Conservation (phyloP, 805 yeast genomes). For the Alloascoidea africana region DNA sequence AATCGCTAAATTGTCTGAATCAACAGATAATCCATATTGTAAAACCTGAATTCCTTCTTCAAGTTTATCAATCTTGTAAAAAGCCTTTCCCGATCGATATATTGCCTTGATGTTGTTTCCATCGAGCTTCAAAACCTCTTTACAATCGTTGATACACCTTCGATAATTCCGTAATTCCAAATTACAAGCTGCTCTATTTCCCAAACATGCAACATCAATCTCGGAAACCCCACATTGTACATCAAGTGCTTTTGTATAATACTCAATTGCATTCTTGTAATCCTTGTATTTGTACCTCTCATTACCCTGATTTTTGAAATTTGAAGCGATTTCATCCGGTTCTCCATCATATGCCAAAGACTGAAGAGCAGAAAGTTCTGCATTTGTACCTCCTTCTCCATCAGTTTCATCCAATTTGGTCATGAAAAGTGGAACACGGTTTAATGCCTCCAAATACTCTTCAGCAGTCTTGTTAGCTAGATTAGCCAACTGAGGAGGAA, state of each 20-base stretch:
- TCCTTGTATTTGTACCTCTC: constrained; percentile 62
- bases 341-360: constrained; percentile 93
- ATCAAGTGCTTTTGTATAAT: constrained; percentile 68
- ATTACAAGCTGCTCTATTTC: constrained; percentile 87
- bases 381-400: constrained; percentile 57
- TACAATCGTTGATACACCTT: constrained; percentile 76
- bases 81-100: constrained; percentile 74
- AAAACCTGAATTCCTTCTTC: constrained; percentile 62
- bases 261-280: constrained; percentile 62
- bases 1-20: constrained; percentile 43
- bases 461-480: constrained; percentile 44
- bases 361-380: constrained; percentile 71
- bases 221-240: constrained; percentile 40
- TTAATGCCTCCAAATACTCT: constrained; percentile 63
- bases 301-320: constrained; percentile 88
- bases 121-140: constrained; percentile 46
- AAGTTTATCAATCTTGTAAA: constrained; percentile 43
- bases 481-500: constrained; percentile 75
- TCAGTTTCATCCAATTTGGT: constrained; percentile 65
- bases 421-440: constrained; percentile 89
- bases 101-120: constrained; percentile 71
- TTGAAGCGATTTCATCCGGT: constrained; percentile 80
- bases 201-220: constrained; percentile 46
- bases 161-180: constrained; percentile 75
- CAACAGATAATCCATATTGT: constrained; percentile 49